Base-by-base conservation (phyloP, 2,329 filamentous ascomycete species). In the Colletotrichum destructivum region DNA sequence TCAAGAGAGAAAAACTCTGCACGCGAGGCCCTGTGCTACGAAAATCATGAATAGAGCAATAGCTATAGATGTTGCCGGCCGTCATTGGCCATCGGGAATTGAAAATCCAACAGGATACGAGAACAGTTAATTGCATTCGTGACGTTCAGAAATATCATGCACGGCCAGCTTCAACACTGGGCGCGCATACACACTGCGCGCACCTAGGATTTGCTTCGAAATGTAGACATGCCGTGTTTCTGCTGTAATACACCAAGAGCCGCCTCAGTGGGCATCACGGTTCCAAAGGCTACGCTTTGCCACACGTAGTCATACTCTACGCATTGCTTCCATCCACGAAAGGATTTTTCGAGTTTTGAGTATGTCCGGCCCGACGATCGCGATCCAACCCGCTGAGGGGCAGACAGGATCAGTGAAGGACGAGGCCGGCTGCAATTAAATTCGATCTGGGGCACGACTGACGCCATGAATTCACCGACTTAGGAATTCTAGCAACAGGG, bases 401-500 rank as follows among this genome's bases (percentile, higher is more conserved):
- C 46, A 47, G 59, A 31, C 16, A 40, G 46, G 69, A 72, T 61
- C 68, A 67, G 31, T 63, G 76, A 76, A 79, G 76, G 80, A 80
- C 84, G 84, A 84, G 83, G 87, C 84, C 86, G 83, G 86, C 85
- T 94, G 92, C 92, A 95, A 96, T 96, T 93, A 87, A 88, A 84
- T 84, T 92, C 84, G 73, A 80, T 94, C 93, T 95, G 89, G 88
- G 91, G 90, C 91, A 89, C 88, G 90, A 92, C 89, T 91, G 93
- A 95, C 93, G 91, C 92, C 84, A 79, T 78, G 75, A 75, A 85
- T 88, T 85, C 86, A 87, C 90, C 84, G 82, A 77, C 79, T 81
- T 76, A 80, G 80, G 85, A 86, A 91, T 87, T 87, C 89, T 91
- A 93, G 92, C 92, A 95, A 95, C 92, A 93, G 90, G 92, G 92